Evolutionary conservation across 106 monocot genomes (phyloP), one percentile per base, ranked within the genome.

Genomic region (Agapanthus africanus): DNA sequence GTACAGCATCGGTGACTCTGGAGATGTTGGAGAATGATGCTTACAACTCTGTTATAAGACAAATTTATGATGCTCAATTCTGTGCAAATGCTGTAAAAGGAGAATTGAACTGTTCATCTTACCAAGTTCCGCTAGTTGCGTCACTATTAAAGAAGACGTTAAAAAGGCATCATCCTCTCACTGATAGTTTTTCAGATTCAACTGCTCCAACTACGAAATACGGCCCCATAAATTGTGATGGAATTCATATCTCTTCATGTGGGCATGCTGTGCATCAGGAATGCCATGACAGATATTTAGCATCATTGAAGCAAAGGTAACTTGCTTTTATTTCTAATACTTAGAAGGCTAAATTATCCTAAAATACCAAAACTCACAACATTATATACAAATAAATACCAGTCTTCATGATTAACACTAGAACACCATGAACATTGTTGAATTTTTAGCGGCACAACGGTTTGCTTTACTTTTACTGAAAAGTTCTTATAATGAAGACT

Each of bases 181-280:
- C n/a, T n/a, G n/a, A n/a, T n/a, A 28, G 26, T 11, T 6, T 27
- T 34, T 66, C 66, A 41, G 39, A 27, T 38, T 41, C 66, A 66
- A 42, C 66, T 66, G 40, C 25, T 26, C 23, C 40, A 34, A 30
- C 41, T 54, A 35, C 18, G 27, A 63, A 30, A 46, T 78, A 86
- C 84, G 78, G 84, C 40, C 91, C 82, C 0, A 66, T 39, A 40
- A 81, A 85, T 76, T 91, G 91, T 89, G 91, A 92, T 70, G 95
- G 95, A 67, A 83, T 97, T 61, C 82, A 97, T 65, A 86, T 97
- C 57, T 92, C 95, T 32, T 89, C 95, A 28, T 97, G 95, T 80
- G 86, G 91, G 54, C 95, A 97, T 81, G 89, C 82, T 76, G 84
- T 97, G 41, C 95, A 97, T 79, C 88, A 79, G 67, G 89, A 97